Percentiles rank a stretch among this genome's conserved stretches.
These are phyloP conservation scores for Rossbeevera mucosa DNA, from an alignment of 768 basidiomycete genomes.

Conservation along the genomic window DNA sequence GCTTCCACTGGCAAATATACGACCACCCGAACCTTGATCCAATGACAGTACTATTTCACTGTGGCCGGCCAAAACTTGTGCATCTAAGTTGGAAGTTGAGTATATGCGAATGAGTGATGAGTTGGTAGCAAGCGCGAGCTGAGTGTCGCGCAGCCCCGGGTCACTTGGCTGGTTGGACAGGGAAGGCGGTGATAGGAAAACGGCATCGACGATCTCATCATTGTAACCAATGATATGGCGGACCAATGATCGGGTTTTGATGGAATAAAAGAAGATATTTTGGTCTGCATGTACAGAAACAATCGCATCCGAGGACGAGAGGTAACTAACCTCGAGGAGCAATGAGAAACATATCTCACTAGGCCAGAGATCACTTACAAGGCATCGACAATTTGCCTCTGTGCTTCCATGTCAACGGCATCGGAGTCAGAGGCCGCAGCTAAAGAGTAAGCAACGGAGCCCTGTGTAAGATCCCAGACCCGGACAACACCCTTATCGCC, in stretches of 20 bases:
- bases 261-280: slow-evolving; percentile 89
- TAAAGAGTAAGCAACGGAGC: slow-evolving; percentile 57
- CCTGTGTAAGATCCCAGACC: slow-evolving; percentile 77
- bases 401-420: slow-evolving; percentile 61
- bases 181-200: slow-evolving; percentile 57
- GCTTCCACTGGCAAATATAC: slow-evolving; percentile 83
- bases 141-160: slow-evolving; percentile 46
- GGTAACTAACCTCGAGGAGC: slow-evolving; percentile 48
- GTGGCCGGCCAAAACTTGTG: slow-evolving; percentile 83
- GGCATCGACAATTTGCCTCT: slow-evolving; percentile 76
- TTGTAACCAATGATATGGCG: slow-evolving; percentile 95
- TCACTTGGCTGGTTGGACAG: slow-evolving; percentile 17
- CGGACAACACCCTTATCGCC: slow-evolving; percentile 85
- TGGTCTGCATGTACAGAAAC: slow-evolving; percentile 92
- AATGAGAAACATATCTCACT: slow-evolving; percentile 12
- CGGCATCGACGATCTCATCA: slow-evolving; percentile 92
- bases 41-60: slow-evolving; percentile 87
- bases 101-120: slow-evolving; percentile 93
- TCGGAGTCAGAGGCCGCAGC: slow-evolving; percentile 37
- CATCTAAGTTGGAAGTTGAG: slow-evolving; percentile 69
- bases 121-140: slow-evolving; percentile 94
- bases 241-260: slow-evolving; percentile 55
- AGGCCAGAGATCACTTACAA: slow-evolving; percentile 52
- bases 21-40: slow-evolving; percentile 61
- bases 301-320: slow-evolving; percentile 57